Evolutionary conservation across 2,329 filamentous ascomycete species (phyloP).

Genomic region (Fusarium camptoceras): DNA sequence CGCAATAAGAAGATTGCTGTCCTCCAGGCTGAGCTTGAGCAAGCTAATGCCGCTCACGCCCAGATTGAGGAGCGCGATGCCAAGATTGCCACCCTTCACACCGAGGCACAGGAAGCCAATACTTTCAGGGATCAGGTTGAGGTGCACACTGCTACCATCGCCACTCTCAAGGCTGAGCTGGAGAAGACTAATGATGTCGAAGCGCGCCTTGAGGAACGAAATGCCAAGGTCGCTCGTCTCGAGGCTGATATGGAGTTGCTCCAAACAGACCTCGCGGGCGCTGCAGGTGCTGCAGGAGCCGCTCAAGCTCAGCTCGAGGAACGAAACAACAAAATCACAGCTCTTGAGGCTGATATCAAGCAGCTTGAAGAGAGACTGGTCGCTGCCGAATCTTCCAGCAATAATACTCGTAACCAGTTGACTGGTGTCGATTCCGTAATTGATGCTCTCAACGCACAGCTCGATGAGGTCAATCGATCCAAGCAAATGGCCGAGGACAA

Average conservation of each 20-base stretch:
- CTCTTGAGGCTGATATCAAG: conserved; percentile 54
- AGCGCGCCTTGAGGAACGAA: conserved; percentile 37
- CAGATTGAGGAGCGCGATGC: conserved; percentile 32
- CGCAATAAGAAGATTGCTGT: conserved; percentile 33
- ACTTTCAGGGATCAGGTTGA: conserved; percentile 29
- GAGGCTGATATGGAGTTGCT: conserved; percentile 52
- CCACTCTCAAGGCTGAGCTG: conserved; percentile 37
- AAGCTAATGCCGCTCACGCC: conserved; percentile 11
- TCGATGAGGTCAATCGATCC: conserved; percentile 48
- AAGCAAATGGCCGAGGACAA: conserved; percentile 47
- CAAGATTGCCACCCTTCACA: conserved; percentile 27
- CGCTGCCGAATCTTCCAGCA: conserved; percentile 54
- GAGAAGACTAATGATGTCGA: conserved; percentile 29
- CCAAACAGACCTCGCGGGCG: conserved; percentile 34
- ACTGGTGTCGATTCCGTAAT: conserved; percentile 49
- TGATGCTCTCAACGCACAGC: conserved; percentile 43
- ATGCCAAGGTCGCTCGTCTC: conserved; percentile 36
- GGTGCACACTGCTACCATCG: conserved; percentile 37
- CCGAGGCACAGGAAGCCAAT: conserved; percentile 35
- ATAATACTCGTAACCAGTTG: conserved; percentile 52
- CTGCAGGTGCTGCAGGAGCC: conserved; percentile 30
- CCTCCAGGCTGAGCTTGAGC: conserved; percentile 51
- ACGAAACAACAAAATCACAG: conserved; percentile 57
- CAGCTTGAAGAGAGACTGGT: conserved; percentile 43
- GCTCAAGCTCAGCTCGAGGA: conserved; percentile 48